Evolutionary conservation across 208 protist species (phyloP).

Genomic region (Leishmania braziliensis): DNA sequence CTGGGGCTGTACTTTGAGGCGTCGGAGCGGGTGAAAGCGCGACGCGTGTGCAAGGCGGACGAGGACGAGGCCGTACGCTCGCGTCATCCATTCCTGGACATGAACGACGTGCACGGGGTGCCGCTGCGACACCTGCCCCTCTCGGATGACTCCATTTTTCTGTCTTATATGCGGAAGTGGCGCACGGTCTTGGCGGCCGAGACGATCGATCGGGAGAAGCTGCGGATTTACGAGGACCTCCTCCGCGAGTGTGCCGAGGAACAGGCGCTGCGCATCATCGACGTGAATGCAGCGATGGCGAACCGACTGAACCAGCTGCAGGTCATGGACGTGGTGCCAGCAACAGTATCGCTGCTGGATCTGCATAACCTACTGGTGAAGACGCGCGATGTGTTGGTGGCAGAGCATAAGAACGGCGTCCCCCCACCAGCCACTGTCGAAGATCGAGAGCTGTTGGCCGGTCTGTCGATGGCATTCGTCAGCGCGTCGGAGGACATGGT

Average conservation of each 20-base stretch:
- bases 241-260: slow-evolving; percentile 56
- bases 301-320: slow-evolving; percentile 15
- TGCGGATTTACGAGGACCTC: slow-evolving; percentile 68
- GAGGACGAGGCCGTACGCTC: slow-evolving; percentile 70
- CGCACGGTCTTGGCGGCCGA: slow-evolving; percentile 39
- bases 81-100: slow-evolving; percentile 70
- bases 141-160: slow-evolving; percentile 31
- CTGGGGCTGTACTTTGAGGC: slow-evolving; percentile 20
- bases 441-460: slow-evolving; percentile 7
- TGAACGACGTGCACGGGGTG: slow-evolving; percentile 53
- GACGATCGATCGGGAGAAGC: slow-evolving; percentile 51
- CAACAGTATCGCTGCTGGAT: slow-evolving; percentile 15
- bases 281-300: slow-evolving; percentile 20
- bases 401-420: slow-evolving; percentile 10
- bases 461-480: background rate
- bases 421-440: slow-evolving; percentile 6
- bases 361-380: slow-evolving; percentile 21
- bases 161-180: slow-evolving; percentile 50
- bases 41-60: slow-evolving; percentile 41
- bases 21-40: slow-evolving; percentile 12
- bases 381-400: slow-evolving; percentile 13
- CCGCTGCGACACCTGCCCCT: slow-evolving; percentile 56
- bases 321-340: slow-evolving; percentile 10
- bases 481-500: slow-evolving; percentile 12
- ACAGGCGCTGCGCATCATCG: slow-evolving; percentile 28